phyloP scores from a whole-genome alignment of 805 yeast genomes.

The Pichia nakasei region DNA sequence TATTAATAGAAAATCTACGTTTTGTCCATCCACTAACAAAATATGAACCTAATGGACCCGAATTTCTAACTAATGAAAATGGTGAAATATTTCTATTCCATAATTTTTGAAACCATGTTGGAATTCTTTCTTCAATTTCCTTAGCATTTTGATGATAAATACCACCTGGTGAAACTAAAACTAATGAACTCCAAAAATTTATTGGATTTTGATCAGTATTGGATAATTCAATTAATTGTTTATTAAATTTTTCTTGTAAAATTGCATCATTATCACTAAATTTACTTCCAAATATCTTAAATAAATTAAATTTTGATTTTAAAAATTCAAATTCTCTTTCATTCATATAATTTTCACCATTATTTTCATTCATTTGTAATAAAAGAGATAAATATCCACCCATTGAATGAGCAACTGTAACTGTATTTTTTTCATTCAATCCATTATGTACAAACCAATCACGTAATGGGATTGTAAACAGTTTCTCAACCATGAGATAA shows the following conservation, averaged over 20 bases:
- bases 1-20: constrained; percentile 52
- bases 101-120: constrained; percentile 66
- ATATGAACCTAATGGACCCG: constrained; percentile 79
- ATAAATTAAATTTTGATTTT: constrained; percentile 1
- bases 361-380: constrained; percentile 28
- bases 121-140: constrained; percentile 31
- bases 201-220: constrained; percentile 2
- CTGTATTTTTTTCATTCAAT: constrained; percentile 32
- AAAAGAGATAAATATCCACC: constrained; percentile 79
- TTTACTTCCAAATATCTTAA: background rate
- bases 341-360: constrained; percentile 2
- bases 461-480: constrained; percentile 57
- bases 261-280: background rate
- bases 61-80: constrained; percentile 63
- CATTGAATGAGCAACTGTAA: constrained; percentile 79
- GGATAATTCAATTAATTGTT: constrained; percentile 1
- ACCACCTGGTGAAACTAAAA: constrained; percentile 91
- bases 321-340: constrained; percentile 9
- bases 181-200: constrained; percentile 33
- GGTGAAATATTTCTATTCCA: constrained; percentile 84
- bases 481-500: constrained; percentile 44
- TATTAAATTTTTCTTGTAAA: constrained; percentile 2
- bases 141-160: constrained; percentile 44
- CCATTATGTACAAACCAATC: constrained; percentile 48
- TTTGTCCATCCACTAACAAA: constrained; percentile 86